Base-by-base conservation (phyloP, 129 eudicot genomes). In the Cynara cardunculus region DNA sequence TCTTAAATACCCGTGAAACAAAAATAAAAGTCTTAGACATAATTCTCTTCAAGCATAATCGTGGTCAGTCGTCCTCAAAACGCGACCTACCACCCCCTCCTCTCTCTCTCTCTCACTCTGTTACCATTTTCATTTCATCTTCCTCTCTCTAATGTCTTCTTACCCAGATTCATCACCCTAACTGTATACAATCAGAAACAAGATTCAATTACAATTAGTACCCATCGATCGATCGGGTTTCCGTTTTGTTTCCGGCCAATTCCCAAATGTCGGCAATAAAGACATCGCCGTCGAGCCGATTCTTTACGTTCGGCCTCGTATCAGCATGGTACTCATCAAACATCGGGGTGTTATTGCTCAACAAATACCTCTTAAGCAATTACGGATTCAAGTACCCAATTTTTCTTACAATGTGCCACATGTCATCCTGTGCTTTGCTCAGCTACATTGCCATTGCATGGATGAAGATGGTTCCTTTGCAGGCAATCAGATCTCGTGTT, bases 341-440 rank as follows among this genome's bases (percentile, higher is more conserved):
- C 90, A 91, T 89, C 28, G 97, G 94, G 12, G 94, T 89, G 1
- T 80, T 91, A 44, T 80, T 91, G 64, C 85, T 91, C 25, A 91
- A 91, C 88, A 91, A 89, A 84, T 91, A 89, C 79, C 83, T 91
- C 80, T 74, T 91, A 30, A 87, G 87, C 88, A 89, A 86, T 83
- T 89, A 91, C 56, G 94, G 97, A 11, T 91, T 91, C 85, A 86
- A 80, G 59, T 91, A 89, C 84, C 97, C 97, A 69, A 91, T 91
- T 67, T 91, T 91, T 73, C 67, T 91, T 22, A 91, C 97, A 49
- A 89, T 91, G 94, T 89, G 94, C 73, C 97, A 91, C 73, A 91
- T 91, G 97, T 78, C 93, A 2, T 92, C 97, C 8, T 91, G 97
- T 80, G 84, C 97, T 44, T 67, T 91, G 79, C 75, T 89, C 25